Conservation (phyloP, 495 filamentous ascomycete genomes). For the Friedmanniomyces endolithicus region DNA sequence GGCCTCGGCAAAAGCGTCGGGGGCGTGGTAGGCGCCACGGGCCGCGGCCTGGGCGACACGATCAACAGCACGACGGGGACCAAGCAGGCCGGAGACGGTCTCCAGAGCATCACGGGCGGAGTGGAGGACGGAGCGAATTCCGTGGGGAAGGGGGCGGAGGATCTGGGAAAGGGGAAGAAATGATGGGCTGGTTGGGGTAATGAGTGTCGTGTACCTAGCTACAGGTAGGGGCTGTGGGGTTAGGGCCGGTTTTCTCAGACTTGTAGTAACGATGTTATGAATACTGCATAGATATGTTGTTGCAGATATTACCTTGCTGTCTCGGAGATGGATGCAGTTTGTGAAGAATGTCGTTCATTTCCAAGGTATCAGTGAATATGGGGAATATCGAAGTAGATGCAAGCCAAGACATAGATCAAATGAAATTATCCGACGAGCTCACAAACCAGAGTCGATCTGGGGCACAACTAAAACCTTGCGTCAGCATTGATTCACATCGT, state of each 20-base stretch:
- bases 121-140: slow-evolving; percentile 7
- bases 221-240: too few relatives aligned
- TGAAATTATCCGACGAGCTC: neutral
- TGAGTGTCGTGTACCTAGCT: too few relatives aligned
- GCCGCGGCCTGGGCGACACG: slow-evolving; percentile 13
- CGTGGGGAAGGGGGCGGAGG: slow-evolving; percentile 17
- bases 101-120: slow-evolving; percentile 12
- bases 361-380: neutral
- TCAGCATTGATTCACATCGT: neutral
- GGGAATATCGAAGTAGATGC: neutral
- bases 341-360: too few relatives aligned
- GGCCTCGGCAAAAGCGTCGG: slow-evolving; percentile 13
- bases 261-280: too few relatives aligned
- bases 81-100: slow-evolving; percentile 15
- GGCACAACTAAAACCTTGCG: neutral
- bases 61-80: slow-evolving; percentile 19
- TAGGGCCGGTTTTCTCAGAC: too few relatives aligned
- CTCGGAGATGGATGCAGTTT: too few relatives aligned
- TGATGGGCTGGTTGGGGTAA: too few relatives aligned
- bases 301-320: too few relatives aligned
- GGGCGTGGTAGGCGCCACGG: slow-evolving; percentile 9
- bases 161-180: slow-evolving; percentile 18
- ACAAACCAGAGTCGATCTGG: slow-evolving; percentile 18
- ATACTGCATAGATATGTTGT: too few relatives aligned
- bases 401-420: neutral